Evolutionary conservation across 768 basidiomycete genomes (phyloP), one percentile per base, ranked within the genome.

Genomic region (Tylopilus felleus): DNA sequence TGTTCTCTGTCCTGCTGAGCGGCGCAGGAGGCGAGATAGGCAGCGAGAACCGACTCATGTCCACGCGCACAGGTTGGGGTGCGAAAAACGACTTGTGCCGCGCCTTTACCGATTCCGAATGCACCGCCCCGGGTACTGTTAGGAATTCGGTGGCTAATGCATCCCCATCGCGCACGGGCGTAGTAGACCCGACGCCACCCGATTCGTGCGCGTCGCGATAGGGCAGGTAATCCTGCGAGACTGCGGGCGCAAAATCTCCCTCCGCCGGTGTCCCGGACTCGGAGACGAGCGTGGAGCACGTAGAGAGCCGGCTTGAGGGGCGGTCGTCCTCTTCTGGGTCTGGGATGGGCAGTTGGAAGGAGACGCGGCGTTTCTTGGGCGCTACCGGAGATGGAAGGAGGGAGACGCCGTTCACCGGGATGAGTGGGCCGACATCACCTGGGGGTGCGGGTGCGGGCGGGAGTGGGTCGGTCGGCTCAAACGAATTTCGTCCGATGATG

Each of bases 11-110:
- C 31, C n/a, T n/a, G 19, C 38, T 5, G 6, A 17, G 16, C 5
- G 16, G 17, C 38, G 38, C 38, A n/a, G 38, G n/a, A 23, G 33
- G 42, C 16, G 13, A 14, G 10, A 31, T 40, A 19, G 68, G 61
- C 14, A 68, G 39, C 1, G 67, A 69, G 44, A 59, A 55, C 23
- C 69, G 55, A 12, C 3, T 44, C n/a, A 31, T 4, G 25, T 60
- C 47, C 17, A 35, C 16, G 8, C 58, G 57, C 13, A 54, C 49
- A 12, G 53, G 50, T 5, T 50, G 64, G 1, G 59, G 49, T 9
- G 1, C 27, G 19, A 57, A 47, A 4, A 66, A 36, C 13, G 69
- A 69, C 2, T n/a, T 21, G 7, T 39, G 52, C 1, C 59, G 59
- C 1, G 23, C 16, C 31, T 9, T 47, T 10, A 27, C 28, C 16